Evolutionary conservation across 768 basidiomycete genomes (phyloP).

Genomic region (Lanmaoa rubissima): DNA sequence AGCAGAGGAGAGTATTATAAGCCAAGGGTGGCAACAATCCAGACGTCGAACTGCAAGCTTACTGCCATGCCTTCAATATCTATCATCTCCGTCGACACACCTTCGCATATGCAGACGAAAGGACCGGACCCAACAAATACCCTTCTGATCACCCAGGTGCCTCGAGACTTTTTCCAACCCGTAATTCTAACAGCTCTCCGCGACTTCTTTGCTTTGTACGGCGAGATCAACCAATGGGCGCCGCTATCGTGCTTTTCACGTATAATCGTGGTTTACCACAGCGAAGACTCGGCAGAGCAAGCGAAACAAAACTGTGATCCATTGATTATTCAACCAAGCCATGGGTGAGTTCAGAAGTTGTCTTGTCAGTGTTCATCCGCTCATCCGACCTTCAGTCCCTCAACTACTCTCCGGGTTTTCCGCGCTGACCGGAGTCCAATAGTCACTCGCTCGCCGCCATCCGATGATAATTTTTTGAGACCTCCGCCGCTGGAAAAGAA

Average conservation of each 20-base stretch:
- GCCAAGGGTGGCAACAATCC: background rate
- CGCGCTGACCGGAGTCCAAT: constrained; percentile 72
- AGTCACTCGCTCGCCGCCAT: constrained; percentile 34
- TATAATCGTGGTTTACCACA: constrained; percentile 76
- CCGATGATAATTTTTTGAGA: constrained; percentile 42
- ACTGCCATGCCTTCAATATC: constrained; percentile 29
- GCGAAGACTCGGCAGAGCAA: constrained; percentile 58
- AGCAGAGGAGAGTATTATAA: constrained; percentile 17
- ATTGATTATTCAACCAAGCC: constrained; percentile 52
- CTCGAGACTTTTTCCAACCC: constrained; percentile 75
- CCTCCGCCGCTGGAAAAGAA: constrained; percentile 87
- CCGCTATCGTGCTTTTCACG: constrained; percentile 80
- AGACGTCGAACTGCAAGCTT: background rate
- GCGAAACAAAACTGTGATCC: constrained; percentile 69
- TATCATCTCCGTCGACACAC: constrained; percentile 20
- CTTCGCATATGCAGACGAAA: background rate
- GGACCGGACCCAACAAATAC: constrained; percentile 63
- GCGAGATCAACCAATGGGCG: constrained; percentile 87
- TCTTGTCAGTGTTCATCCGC: background rate
- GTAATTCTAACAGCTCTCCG: constrained; percentile 62
- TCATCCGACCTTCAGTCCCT: constrained; percentile 37
- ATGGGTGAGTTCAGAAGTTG: constrained; percentile 42
- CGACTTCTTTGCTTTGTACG: constrained; percentile 73
- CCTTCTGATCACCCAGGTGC: constrained; percentile 75
- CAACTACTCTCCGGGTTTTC: constrained; percentile 62